phyloP scores from a whole-genome alignment of 2,329 filamentous ascomycete genomes.

The Hortaea werneckii region DNA sequence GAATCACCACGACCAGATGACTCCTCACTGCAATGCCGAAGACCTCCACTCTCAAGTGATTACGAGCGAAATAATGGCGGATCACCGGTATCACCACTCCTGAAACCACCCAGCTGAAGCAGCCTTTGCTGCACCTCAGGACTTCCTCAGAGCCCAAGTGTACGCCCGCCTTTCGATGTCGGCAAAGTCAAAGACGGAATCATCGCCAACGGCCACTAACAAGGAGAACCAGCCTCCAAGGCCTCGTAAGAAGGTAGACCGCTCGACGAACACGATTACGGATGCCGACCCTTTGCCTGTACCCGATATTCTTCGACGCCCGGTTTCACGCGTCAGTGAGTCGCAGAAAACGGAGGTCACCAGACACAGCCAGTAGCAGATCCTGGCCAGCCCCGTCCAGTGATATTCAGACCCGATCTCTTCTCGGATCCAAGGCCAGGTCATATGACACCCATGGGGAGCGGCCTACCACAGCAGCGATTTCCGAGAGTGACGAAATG shows the following conservation, averaged over 20 bases:
- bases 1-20: too few relatives aligned
- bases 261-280: not conserved
- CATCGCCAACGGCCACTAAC: constrained; percentile 4
- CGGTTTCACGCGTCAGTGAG: not conserved
- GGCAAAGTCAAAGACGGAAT: not conserved
- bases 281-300: constrained; percentile 4
- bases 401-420: not conserved
- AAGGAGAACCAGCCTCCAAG: constrained; percentile 7
- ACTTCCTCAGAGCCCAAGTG: too few relatives aligned
- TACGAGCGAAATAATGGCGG: not conserved
- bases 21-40: too few relatives aligned
- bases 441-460: too few relatives aligned
- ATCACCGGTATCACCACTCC: too few relatives aligned
- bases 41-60: too few relatives aligned
- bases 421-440: not conserved
- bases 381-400: constrained; percentile 5
- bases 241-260: constrained; percentile 6
- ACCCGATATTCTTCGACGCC: constrained; percentile 2
- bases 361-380: constrained; percentile 7
- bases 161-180: too few relatives aligned
- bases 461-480: too few relatives aligned
- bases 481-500: constrained; percentile 2
- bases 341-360: not conserved
- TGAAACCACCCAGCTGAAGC: too few relatives aligned
- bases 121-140: too few relatives aligned